phyloP scores from a whole-genome alignment of 2,329 filamentous ascomycete genomes.

The Paraconiothyrium sp. region DNA sequence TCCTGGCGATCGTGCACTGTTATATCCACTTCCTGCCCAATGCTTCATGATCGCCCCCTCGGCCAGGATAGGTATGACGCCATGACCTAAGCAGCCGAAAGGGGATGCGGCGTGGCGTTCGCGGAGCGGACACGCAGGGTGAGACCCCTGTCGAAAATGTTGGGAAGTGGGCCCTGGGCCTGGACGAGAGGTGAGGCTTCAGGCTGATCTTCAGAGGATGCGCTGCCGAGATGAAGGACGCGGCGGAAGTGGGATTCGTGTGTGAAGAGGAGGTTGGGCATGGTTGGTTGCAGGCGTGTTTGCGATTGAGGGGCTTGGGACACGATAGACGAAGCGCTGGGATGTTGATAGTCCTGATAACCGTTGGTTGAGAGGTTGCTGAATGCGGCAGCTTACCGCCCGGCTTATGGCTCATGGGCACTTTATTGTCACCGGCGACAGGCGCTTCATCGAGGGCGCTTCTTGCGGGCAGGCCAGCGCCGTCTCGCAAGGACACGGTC shows the following conservation, averaged over 20 bases:
- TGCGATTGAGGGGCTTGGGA: constrained; percentile 18
- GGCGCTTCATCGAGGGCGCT: no score
- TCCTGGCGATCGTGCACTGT: constrained; percentile 21
- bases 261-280: constrained; percentile 14
- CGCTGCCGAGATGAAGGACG: constrained; percentile 1
- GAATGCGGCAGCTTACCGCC: not conserved
- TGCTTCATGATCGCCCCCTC: not conserved
- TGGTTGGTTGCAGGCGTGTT: constrained; percentile 18
- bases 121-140: not conserved
- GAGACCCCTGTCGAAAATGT: constrained; percentile 1
- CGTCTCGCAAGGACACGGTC: not conserved
- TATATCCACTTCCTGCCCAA: not conserved
- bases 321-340: constrained; percentile 15
- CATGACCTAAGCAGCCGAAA: constrained; percentile 5
- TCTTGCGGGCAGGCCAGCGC: no score
- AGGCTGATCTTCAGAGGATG: constrained; percentile 14
- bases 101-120: not conserved
- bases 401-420: not conserved
- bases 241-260: not conserved
- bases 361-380: not conserved
- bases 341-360: not conserved
- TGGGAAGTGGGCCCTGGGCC: not conserved
- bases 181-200: not conserved
- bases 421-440: not conserved
- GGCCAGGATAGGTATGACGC: constrained; percentile 9